Evolutionary conservation across 768 basidiomycete species (phyloP), one percentile per base, ranked within the genome.

Genomic region (Agrocybe pediades): DNA sequence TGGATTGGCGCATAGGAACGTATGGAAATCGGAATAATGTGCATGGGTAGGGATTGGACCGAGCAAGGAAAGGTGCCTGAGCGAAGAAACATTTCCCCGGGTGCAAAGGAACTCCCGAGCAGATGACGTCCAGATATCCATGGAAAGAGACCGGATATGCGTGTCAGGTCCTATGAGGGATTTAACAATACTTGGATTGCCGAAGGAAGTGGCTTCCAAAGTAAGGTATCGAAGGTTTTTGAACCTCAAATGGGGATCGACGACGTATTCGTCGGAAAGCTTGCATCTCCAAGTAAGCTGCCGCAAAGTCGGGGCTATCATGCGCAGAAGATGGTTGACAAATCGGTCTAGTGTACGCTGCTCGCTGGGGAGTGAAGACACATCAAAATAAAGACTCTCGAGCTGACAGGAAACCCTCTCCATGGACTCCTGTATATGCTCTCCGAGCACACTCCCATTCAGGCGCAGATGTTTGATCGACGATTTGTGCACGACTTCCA

Each of bases 31-130:
- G 9, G 56, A 56, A 19, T 62, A 54, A 1, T 49, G 9, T 9
- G 43, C 41, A 2, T 53, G 19, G 20, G 27, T 27, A n/a, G 53
- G 19, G 6, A 20, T 24, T 30, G 46, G 51, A 39, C 58, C 56
- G n/a, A 63, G 47, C 64, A 62, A 67, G 8, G 57, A 58, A 4
- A 71, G 58, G 2, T 53, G 53, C 25, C 58, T 53, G n/a, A 71
- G 46, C 9, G 67, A 54, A 2, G 60, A 24, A 2, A 70, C 53
- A 40, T 55, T 48, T 19, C 68, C 70, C 19, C 64, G 54, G 11
- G 43, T 42, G 6, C 39, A 24, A 36, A 60, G 46, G 24, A 62
- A 60, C 1, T 23, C 27, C 0, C 49, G 39, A 9, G 57, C 29
- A 4, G 50, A 43, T 13, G 49, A 16, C 16, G 45, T 51, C 23